Conservation (phyloP, 176 grass and related monocot species). For the Alopecurus myosuroides region DNA sequence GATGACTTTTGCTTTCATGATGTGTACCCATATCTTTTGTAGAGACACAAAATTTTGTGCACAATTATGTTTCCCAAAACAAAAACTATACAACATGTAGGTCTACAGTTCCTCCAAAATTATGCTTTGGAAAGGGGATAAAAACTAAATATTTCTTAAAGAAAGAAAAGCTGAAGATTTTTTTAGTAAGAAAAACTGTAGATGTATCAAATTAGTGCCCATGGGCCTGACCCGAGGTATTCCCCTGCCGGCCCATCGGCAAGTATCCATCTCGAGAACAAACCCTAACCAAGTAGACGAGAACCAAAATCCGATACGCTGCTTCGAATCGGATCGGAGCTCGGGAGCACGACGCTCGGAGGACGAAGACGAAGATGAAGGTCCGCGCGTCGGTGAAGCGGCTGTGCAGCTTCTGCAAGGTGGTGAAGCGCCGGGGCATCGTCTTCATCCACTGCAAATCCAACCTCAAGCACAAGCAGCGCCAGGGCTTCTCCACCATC, state of each 20-base stretch:
- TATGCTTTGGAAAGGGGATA: no score
- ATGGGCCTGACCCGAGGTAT: not conserved
- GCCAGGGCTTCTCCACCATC: constrained; percentile 88
- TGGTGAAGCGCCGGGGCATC: constrained; percentile 86
- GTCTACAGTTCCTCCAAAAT: no score
- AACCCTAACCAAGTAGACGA: constrained; percentile 1
- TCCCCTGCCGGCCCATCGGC: not conserved
- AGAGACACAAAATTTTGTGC: no score
- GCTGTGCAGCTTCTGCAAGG: constrained; percentile 80
- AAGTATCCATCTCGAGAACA: not conserved
- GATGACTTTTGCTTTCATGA: no score
- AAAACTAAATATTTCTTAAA: no score
- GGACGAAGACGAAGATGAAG: constrained; percentile 58
- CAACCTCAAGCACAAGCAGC: constrained; percentile 96
- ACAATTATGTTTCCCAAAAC: no score
- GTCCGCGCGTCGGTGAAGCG: constrained; percentile 92
- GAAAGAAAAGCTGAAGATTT: no score
- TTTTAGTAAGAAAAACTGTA: no score
- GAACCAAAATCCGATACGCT: not conserved
- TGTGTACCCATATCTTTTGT: no score
- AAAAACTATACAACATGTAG: no score
- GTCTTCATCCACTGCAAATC: constrained; percentile 79
- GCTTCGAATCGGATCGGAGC: not conserved
- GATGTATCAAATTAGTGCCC: not conserved
- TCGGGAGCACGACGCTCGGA: not conserved